Evolutionary conservation across 108 stramenopile genomes (phyloP).

Genomic region (Thalassiosira profunda): DNA sequence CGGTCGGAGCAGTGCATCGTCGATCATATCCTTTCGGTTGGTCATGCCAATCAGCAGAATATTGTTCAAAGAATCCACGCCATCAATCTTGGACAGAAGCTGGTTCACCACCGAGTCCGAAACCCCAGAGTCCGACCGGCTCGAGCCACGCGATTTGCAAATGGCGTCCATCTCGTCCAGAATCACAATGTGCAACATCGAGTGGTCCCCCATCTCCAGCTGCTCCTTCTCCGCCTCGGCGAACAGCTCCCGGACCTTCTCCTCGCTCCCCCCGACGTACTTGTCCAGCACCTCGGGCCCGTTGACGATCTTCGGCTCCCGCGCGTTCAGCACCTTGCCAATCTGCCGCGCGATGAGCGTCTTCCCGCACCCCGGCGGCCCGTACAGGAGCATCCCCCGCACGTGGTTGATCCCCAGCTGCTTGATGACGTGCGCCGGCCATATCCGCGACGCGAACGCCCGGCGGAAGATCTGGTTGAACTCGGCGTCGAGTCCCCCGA

Average conservation of each 20-base stretch:
- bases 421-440: constrained; percentile 94
- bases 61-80: constrained; percentile 99
- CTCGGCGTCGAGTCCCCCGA: constrained; percentile 97
- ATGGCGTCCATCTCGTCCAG: constrained; percentile 99
- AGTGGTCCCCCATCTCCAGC: constrained; percentile 91
- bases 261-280: constrained; percentile 97
- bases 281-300: constrained; percentile 99
- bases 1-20: constrained; percentile 98
- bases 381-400: constrained; percentile 97
- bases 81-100: constrained; percentile 99
- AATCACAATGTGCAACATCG: constrained; percentile 98
- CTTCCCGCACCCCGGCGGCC: constrained; percentile 95
- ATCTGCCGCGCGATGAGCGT: constrained; percentile 99
- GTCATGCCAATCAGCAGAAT: constrained; percentile 99
- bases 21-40: constrained; percentile 99
- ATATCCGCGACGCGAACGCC: constrained; percentile 98
- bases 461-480: constrained; percentile 99
- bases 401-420: constrained; percentile 99
- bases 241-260: constrained; percentile 97
- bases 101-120: constrained; percentile 99
- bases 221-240: constrained; percentile 95
- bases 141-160: constrained; percentile 95
- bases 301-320: constrained; percentile 99
- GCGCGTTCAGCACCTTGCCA: constrained; percentile 97
- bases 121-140: constrained; percentile 95